Base-by-base conservation (phyloP, 805 yeast genomes). In the Hanseniaspora mollemarum region DNA sequence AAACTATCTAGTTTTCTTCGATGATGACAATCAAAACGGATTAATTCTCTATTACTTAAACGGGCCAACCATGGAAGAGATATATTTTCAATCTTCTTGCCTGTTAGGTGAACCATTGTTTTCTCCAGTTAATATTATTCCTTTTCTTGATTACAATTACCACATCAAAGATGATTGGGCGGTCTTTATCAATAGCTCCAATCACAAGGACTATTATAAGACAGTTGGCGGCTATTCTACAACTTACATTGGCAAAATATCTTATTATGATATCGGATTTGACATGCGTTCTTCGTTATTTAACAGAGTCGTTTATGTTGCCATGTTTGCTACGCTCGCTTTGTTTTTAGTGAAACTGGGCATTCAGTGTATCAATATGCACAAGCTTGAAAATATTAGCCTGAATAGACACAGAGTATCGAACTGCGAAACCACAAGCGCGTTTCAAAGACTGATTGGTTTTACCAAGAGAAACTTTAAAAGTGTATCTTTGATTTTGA, bases 111-210 rank as follows among this genome's bases (percentile, higher is more conserved):
- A 46, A 25, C 50, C 50, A 2, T 15, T 25, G 12, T 37, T 26
- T 22, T 24, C 38, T 6, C n/a, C 50, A 21, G 41, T 31, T 12
- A 24, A 41, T 18, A 13, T 31, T 4, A 31, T 46, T 3, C 31
- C 29, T 4, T 38, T 26, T 29, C n/a, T 26, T 4, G 25, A 29
- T 8, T 46, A 46, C 18, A 46, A 46, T 33, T 12, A 29, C 4
- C 37, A 29, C 2, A 37, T 46, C 13, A 16, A 26, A 22, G 29
- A 38, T n/a, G 50, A 46, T 24, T 46, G 50, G 50, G n/a, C 26
- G 13, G 29, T 19, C 5, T 46, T 46, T 31, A 5, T 46, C 22
- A 12, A 7, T 4, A 13, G 31, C 15, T 26, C 26, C 21, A 18
- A 26, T 12, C 15, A 19, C 4, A n/a, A 13, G 4, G 3, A 9